Percentiles rank a stretch among this genome's conserved stretches.
Evolutionary conservation across 768 basidiomycete genomes (phyloP).

Genomic region (Phlebiopsis gigantea): DNA sequence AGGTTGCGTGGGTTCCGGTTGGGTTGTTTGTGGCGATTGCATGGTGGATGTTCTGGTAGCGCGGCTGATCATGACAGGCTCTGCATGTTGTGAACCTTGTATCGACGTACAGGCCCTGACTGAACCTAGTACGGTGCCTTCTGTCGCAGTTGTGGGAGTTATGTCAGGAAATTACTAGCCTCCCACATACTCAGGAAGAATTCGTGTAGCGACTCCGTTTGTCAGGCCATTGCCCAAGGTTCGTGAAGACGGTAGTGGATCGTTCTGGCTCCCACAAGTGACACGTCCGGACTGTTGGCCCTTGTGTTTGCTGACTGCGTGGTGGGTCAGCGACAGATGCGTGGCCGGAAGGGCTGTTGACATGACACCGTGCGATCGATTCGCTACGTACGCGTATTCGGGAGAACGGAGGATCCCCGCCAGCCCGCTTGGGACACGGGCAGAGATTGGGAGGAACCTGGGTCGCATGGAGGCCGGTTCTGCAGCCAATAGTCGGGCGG

Average conservation of each 20-base stretch:
- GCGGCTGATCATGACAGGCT: no score
- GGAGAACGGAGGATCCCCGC: background rate
- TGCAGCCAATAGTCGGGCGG: no score
- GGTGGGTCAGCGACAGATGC: background rate
- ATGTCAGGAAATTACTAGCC: no score
- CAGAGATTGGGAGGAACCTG: background rate
- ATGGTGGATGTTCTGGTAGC: slow-evolving; percentile 27
- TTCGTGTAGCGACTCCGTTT: no score
- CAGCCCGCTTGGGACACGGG: background rate
- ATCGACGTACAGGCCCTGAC: no score
- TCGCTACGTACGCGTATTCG: background rate
- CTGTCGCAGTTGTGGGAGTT: no score
- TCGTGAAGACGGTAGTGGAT: no score
- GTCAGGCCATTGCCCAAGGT: no score
- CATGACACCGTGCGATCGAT: background rate
- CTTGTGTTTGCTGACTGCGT: background rate
- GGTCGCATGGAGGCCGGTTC: no score
- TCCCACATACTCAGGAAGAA: no score
- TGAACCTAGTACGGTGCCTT: no score
- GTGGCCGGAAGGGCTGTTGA: background rate
- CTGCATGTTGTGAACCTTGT: no score
- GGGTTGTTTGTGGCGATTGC: slow-evolving; percentile 26
- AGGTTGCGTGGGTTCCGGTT: slow-evolving; percentile 34
- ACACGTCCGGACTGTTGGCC: background rate
- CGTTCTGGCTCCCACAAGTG: background rate